Conservation (phyloP, 345 rosid species). For the Isatis tinctoria region DNA sequence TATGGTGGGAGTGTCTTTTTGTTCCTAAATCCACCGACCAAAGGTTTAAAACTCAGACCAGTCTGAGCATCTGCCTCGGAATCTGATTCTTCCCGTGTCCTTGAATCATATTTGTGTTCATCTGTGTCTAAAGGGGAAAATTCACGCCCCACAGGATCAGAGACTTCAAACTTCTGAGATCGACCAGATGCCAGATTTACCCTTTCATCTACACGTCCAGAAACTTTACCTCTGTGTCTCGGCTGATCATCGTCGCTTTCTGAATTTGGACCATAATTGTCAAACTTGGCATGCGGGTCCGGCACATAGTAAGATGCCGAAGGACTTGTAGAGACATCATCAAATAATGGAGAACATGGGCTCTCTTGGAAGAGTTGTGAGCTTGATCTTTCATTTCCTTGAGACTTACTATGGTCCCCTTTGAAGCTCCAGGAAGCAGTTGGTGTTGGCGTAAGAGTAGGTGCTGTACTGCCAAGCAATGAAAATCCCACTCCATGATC, state of each 20-base stretch:
- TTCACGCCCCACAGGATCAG: constrained; percentile 29
- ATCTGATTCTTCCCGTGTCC: constrained; percentile 28
- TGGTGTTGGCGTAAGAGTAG: constrained; percentile 20
- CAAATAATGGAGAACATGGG: constrained; percentile 31
- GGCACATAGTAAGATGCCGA: constrained; percentile 33
- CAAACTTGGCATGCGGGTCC: constrained; percentile 41
- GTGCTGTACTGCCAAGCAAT: constrained; percentile 36
- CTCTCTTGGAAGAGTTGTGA: constrained; percentile 34
- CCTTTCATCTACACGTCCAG: background rate
- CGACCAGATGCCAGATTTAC: constrained; percentile 24
- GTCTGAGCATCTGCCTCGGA: constrained; percentile 16
- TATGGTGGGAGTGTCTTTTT: constrained; percentile 57
- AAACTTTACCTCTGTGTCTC: background rate
- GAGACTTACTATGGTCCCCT: constrained; percentile 25
- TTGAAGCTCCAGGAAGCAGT: constrained; percentile 35
- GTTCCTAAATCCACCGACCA: constrained; percentile 68
- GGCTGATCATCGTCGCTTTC: constrained; percentile 45
- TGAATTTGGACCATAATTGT: constrained; percentile 48
- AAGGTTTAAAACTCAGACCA: constrained; percentile 50
- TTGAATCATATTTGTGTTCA: constrained; percentile 31
- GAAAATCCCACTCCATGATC: constrained; percentile 32
- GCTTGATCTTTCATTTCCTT: constrained; percentile 33
- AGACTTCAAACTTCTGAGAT: constrained; percentile 27
- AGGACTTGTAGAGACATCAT: constrained; percentile 36
- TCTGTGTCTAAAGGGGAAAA: constrained; percentile 12